These are phyloP conservation scores for Pisolithus orientalis DNA, from an alignment of 768 basidiomycete genomes.

Conservation along the genomic window DNA sequence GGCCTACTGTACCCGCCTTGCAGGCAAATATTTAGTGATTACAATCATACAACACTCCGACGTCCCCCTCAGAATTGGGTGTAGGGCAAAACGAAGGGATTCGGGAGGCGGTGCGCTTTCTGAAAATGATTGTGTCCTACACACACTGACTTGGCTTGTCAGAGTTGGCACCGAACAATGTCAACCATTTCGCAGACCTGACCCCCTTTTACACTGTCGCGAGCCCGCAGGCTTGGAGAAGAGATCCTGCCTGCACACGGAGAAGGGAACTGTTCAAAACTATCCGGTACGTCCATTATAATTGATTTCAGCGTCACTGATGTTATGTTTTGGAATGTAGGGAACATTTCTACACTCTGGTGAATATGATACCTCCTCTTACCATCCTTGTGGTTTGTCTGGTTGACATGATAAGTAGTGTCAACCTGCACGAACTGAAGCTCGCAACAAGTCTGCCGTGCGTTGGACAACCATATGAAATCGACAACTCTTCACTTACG, in stretches of 20 bases:
- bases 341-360: too few relatives aligned
- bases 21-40: neutral
- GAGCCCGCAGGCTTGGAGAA: neutral
- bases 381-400: too few relatives aligned
- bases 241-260: neutral
- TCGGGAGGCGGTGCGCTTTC: neutral
- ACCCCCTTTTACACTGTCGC: neutral
- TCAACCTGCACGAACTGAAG: too few relatives aligned
- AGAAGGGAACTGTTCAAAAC: neutral
- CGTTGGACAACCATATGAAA: too few relatives aligned
- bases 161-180: neutral
- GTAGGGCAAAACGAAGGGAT: neutral
- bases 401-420: too few relatives aligned
- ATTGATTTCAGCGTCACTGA: too few relatives aligned
- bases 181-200: too few relatives aligned
- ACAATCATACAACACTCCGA: neutral
- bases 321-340: too few relatives aligned
- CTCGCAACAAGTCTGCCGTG: too few relatives aligned
- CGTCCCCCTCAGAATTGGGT: neutral
- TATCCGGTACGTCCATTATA: too few relatives aligned
- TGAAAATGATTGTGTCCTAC: neutral
- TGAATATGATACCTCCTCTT: too few relatives aligned
- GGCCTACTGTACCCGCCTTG: neutral
- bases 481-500: too few relatives aligned
- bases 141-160: neutral